These are phyloP conservation scores for Casuarina glauca DNA, from an alignment of 306 rosid species.

Conservation along the genomic window DNA sequence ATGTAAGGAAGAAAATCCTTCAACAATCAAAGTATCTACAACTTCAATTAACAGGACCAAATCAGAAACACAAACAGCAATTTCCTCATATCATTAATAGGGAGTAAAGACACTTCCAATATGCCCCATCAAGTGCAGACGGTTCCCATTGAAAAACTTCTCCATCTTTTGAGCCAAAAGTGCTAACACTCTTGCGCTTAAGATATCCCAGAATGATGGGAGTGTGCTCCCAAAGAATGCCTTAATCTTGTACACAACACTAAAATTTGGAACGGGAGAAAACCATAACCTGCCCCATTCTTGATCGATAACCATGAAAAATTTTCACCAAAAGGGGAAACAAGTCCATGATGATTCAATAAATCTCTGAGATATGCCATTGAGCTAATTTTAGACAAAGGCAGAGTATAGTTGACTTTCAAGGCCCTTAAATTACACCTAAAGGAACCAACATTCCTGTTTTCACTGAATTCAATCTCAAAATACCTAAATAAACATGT, in stretches of 20 bases:
- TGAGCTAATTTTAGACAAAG: not conserved
- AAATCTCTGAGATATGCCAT: not conserved
- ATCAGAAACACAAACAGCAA: conserved; percentile 14
- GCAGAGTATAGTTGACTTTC: not conserved
- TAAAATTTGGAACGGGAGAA: not conserved
- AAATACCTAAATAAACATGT: not conserved
- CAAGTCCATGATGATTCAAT: not conserved
- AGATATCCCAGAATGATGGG: not conserved
- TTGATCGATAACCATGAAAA: not conserved
- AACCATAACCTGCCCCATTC: not conserved
- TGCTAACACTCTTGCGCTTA: not conserved
- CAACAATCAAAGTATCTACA: conserved; percentile 10
- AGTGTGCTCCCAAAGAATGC: not conserved
- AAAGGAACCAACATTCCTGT: not conserved
- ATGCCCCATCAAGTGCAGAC: not conserved
- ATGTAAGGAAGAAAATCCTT: not conserved
- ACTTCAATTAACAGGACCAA: conserved; percentile 5
- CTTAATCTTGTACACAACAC: not conserved
- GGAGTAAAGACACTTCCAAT: not conserved
- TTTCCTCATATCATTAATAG: conserved; percentile 4
- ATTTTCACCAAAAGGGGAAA: not conserved
- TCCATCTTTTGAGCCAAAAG: not conserved
- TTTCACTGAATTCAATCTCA: not conserved
- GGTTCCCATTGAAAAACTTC: not conserved
- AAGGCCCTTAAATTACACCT: not conserved